phyloP scores from a whole-genome alignment of 1,284 basidiomycete genomes.

The Chiua sp. region DNA sequence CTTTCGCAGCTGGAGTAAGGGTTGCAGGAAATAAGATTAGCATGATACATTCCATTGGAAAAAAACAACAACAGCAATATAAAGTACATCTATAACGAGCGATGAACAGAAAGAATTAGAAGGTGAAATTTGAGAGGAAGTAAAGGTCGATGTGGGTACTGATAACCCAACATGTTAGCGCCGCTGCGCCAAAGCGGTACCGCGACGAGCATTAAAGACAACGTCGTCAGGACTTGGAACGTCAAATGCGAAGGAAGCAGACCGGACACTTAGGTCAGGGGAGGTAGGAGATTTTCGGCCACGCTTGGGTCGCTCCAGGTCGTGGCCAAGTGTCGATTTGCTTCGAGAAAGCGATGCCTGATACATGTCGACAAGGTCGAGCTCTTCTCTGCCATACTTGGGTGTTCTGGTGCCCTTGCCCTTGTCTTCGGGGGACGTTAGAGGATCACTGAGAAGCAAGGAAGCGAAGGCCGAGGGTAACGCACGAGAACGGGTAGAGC shows the following conservation, averaged over 20 bases:
- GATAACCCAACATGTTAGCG: slow-evolving; percentile 36
- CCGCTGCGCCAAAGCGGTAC: slow-evolving; percentile 63
- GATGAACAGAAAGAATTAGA: slow-evolving; percentile 35
- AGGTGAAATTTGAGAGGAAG: slow-evolving; percentile 21
- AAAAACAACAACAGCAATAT: slow-evolving; percentile 41
- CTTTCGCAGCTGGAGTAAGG: slow-evolving; percentile 65
- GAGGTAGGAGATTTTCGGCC: slow-evolving; percentile 15
- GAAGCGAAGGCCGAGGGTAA: slow-evolving; percentile 79
- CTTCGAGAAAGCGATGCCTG: slow-evolving; percentile 37
- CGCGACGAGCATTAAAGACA: slow-evolving; percentile 78
- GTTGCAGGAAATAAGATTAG: slow-evolving; percentile 47
- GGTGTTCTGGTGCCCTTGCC: slow-evolving; percentile 28
- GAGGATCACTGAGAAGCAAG: slow-evolving; percentile 63
- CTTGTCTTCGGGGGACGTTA: slow-evolving; percentile 46
- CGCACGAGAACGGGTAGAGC: slow-evolving; percentile 61
- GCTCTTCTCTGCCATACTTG: slow-evolving; percentile 41
- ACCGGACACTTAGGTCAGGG: slow-evolving; percentile 30
- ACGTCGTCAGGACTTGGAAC: slow-evolving; percentile 89
- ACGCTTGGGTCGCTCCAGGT: slow-evolving; percentile 14
- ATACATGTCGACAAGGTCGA: slow-evolving; percentile 34
- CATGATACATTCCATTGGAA: slow-evolving; percentile 43
- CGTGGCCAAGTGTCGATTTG: slow-evolving; percentile 32
- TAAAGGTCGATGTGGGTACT: slow-evolving; percentile 28
- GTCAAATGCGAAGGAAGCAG: slow-evolving; percentile 69
- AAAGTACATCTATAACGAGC: slow-evolving; percentile 45